phyloP scores from a whole-genome alignment of 768 basidiomycete species.

The Tricholoma sp. region DNA sequence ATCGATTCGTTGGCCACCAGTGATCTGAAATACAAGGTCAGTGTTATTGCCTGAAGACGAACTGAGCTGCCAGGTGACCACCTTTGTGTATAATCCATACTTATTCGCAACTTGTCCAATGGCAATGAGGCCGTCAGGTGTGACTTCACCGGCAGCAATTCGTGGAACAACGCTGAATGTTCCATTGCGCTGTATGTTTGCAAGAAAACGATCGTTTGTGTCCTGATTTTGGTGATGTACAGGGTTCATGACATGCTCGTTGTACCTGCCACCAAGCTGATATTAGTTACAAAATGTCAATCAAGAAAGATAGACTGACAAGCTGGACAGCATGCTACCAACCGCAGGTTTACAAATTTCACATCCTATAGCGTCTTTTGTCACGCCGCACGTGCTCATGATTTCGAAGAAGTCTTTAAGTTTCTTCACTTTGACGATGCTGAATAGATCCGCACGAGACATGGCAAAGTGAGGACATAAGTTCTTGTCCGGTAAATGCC shows the following conservation, averaged over 20 bases:
- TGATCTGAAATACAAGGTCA: constrained; percentile 7
- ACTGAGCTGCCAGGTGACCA: not conserved
- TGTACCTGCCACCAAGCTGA: constrained; percentile 32
- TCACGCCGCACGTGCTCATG: constrained; percentile 44
- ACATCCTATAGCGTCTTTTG: constrained; percentile 53
- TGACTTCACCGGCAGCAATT: constrained; percentile 65
- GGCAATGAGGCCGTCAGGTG: constrained; percentile 60
- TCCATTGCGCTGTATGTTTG: constrained; percentile 69
- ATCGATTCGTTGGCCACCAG: constrained; percentile 55
- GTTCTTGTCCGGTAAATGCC: constrained; percentile 50
- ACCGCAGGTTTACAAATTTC: constrained; percentile 72
- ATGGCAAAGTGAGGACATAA: constrained; percentile 64
- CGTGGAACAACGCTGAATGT: constrained; percentile 72
- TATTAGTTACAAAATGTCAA: not conserved
- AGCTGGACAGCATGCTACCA: constrained; percentile 44
- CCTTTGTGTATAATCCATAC: constrained; percentile 59
- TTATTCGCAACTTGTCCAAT: constrained; percentile 65
- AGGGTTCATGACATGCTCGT: constrained; percentile 60
- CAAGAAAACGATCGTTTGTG: constrained; percentile 66
- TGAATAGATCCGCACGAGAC: constrained; percentile 64
- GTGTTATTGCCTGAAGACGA: not conserved
- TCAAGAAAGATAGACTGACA: constrained; percentile 16
- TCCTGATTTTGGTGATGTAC: constrained; percentile 67
- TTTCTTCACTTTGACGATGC: constrained; percentile 57
- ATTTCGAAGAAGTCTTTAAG: constrained; percentile 51